These are phyloP conservation scores for Tetrahymena thermophila DNA, from an alignment of 73 alveolate species.

Conservation along the genomic window DNA sequence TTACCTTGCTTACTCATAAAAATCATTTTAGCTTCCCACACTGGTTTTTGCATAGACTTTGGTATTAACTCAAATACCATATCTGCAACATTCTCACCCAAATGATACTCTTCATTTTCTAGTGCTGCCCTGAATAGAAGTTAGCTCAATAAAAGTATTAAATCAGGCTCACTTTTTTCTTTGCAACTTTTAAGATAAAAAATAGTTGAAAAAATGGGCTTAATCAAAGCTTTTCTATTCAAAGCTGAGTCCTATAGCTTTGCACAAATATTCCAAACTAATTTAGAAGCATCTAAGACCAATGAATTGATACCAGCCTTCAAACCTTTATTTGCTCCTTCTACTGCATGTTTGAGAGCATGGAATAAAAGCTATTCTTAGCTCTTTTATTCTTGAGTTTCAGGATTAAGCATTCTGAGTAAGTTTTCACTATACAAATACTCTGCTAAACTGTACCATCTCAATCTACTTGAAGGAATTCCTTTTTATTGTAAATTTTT, in stretches of 20 bases:
- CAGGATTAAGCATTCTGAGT: slow-evolving; percentile 84
- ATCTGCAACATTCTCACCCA: slow-evolving; percentile 94
- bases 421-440: slow-evolving; percentile 89
- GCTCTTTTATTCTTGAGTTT: slow-evolving; percentile 90
- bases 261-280: slow-evolving; percentile 77
- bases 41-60: slow-evolving; percentile 82
- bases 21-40: slow-evolving; percentile 96
- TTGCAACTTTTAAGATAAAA: slow-evolving; percentile 45
- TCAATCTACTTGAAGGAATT: slow-evolving; percentile 80
- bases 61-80: slow-evolving; percentile 94
- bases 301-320: slow-evolving; percentile 62
- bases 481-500: slow-evolving; percentile 34
- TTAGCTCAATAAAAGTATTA: slow-evolving; percentile 81
- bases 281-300: slow-evolving; percentile 66
- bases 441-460: slow-evolving; percentile 97
- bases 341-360: slow-evolving; percentile 75
- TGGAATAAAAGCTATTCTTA: slow-evolving; percentile 75
- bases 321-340: slow-evolving; percentile 70
- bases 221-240: slow-evolving; percentile 63
- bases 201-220: slow-evolving; percentile 59
- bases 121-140: slow-evolving; percentile 83
- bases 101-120: slow-evolving; percentile 92
- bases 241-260: slow-evolving; percentile 58
- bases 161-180: slow-evolving; percentile 93
- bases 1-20: slow-evolving; percentile 95